phyloP scores from a whole-genome alignment of 2,329 filamentous ascomycete species.

The Pseudopithomyces chartarum region DNA sequence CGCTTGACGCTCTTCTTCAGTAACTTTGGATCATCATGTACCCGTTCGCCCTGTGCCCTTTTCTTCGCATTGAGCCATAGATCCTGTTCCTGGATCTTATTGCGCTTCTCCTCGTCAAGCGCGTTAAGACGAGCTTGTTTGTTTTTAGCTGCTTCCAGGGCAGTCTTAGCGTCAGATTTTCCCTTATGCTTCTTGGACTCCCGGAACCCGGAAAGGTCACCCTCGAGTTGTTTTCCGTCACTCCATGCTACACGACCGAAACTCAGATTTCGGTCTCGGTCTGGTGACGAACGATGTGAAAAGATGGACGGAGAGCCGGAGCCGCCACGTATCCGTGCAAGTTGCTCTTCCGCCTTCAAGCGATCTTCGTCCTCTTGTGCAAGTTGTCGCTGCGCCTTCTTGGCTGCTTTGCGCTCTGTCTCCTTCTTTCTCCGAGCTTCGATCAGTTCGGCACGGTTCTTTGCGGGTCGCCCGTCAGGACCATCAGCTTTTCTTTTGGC shows the following conservation, averaged over 20 bases:
- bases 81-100: constrained; percentile 91
- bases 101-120: constrained; percentile 79
- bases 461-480: constrained; percentile 77
- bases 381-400: constrained; percentile 79
- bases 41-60: constrained; percentile 84
- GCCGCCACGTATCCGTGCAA: constrained; percentile 63
- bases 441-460: constrained; percentile 88
- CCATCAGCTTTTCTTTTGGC: constrained; percentile 87
- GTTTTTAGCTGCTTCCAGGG: constrained; percentile 82
- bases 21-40: constrained; percentile 82
- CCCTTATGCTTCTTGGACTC: constrained; percentile 78
- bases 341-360: constrained; percentile 59
- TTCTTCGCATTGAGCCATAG: constrained; percentile 90
- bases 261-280: constrained; percentile 71
- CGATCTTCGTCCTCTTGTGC: constrained; percentile 80
- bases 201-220: constrained; percentile 66
- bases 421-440: constrained; percentile 88
- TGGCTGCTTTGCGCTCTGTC: constrained; percentile 82
- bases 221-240: constrained; percentile 80
- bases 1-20: constrained; percentile 92
- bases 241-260: constrained; percentile 92
- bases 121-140: constrained; percentile 79
- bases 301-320: constrained; percentile 61
- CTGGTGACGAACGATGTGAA: constrained; percentile 52
- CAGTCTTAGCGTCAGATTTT: constrained; percentile 81